phyloP scores from a whole-genome alignment of 2,329 filamentous ascomycete species.

The Fusarium sp. region DNA sequence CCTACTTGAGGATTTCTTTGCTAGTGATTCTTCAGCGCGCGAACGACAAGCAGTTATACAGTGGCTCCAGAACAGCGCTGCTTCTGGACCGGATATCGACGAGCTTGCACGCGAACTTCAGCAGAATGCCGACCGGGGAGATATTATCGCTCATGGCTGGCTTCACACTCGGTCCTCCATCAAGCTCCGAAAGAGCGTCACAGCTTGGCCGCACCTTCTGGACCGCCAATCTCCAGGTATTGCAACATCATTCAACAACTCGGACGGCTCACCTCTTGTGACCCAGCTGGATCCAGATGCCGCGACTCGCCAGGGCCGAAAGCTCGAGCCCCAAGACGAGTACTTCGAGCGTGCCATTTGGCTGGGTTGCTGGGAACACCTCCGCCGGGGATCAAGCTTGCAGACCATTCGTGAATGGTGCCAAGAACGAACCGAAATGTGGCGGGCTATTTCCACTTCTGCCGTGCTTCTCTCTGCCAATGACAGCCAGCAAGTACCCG shows the following conservation, averaged over 20 bases:
- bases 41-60: conserved; percentile 85
- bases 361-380: conserved; percentile 93
- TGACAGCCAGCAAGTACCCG: conserved; percentile 57
- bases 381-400: conserved; percentile 84
- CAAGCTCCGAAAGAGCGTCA: conserved; percentile 87
- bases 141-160: conserved; percentile 90
- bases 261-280: conserved; percentile 75
- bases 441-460: conserved; percentile 87
- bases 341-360: conserved; percentile 92
- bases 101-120: conserved; percentile 82
- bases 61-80: conserved; percentile 86
- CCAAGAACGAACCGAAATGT: conserved; percentile 84
- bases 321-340: conserved; percentile 84
- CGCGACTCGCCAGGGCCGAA: conserved; percentile 80
- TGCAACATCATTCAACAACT: conserved; percentile 68
- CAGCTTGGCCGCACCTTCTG: conserved; percentile 74
- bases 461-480: conserved; percentile 72
- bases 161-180: conserved; percentile 90
- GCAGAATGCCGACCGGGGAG: conserved; percentile 80
- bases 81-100: conserved; percentile 78
- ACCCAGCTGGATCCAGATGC: conserved; percentile 95
- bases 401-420: conserved; percentile 87
- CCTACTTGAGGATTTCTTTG: conserved; percentile 78
- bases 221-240: conserved; percentile 72
- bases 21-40: conserved; percentile 77